These are phyloP conservation scores for Starmera stellimalicola DNA, from an alignment of 1,139 yeast species.

Conservation along the genomic window DNA sequence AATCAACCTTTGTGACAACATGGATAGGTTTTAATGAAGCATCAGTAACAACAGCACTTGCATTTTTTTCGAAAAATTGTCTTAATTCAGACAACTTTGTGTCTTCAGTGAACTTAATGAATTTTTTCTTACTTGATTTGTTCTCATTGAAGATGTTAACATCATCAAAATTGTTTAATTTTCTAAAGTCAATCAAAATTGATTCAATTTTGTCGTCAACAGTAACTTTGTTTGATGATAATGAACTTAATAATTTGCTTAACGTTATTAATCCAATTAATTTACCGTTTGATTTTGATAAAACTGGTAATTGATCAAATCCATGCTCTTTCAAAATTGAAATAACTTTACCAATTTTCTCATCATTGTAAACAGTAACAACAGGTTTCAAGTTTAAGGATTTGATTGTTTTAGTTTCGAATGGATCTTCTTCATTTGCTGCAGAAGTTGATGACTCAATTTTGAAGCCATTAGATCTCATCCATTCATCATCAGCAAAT, in stretches of 20 bases:
- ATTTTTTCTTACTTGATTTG: conserved; percentile 58
- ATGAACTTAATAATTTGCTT: conserved; percentile 59
- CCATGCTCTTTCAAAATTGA: conserved; percentile 67
- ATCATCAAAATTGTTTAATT: conserved; percentile 55
- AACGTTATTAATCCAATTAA: conserved; percentile 72
- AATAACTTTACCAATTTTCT: conserved; percentile 58
- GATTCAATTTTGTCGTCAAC: conserved; percentile 51
- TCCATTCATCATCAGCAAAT: conserved; percentile 90
- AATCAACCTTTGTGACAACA: conserved; percentile 82
- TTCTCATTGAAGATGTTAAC: conserved; percentile 53
- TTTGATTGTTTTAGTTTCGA: conserved; percentile 52
- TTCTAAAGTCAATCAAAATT: conserved; percentile 68
- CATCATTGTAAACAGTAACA: conserved; percentile 58
- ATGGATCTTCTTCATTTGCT: conserved; percentile 28
- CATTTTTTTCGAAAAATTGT: conserved; percentile 77
- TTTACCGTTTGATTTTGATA: conserved; percentile 35
- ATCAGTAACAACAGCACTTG: conserved; percentile 80
- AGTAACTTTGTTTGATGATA: conserved; percentile 55
- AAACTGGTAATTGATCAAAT: conserved; percentile 80
- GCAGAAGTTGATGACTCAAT: conserved; percentile 37
- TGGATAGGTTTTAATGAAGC: conserved; percentile 64
- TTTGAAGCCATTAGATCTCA: conserved; percentile 65
- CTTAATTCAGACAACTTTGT: conserved; percentile 64
- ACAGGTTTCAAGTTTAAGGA: conserved; percentile 78
- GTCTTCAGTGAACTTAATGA: conserved; percentile 58